These are phyloP conservation scores for Didymella pomorum DNA, from an alignment of 2,329 filamentous ascomycete genomes.

Conservation along the genomic window DNA sequence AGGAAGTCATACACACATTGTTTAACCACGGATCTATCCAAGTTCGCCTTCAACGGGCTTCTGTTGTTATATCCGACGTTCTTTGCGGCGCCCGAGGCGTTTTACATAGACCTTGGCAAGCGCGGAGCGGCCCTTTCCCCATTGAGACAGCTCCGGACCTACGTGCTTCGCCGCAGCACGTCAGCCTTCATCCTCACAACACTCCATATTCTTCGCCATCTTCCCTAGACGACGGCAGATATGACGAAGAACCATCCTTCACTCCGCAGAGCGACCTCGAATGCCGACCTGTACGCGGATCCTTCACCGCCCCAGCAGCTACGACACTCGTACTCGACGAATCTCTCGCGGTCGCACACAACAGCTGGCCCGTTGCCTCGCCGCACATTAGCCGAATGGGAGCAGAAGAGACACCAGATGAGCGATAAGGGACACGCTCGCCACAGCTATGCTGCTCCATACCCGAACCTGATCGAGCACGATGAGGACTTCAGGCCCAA, in stretches of 20 bases:
- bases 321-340: constrained; percentile 35
- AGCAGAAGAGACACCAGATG: constrained; percentile 19
- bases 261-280: constrained; percentile 48
- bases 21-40: too few relatives aligned
- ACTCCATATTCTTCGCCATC: background rate
- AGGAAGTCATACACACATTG: too few relatives aligned
- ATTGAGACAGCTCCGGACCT: constrained; percentile 17
- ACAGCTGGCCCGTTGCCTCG: constrained; percentile 36
- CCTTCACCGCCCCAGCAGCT: constrained; percentile 41
- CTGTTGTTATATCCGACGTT: too few relatives aligned
- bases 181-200: constrained; percentile 3
- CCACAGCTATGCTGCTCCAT: constrained; percentile 44
- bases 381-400: constrained; percentile 31
- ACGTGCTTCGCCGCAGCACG: constrained; percentile 14
- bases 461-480: constrained; percentile 43
- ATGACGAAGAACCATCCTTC: constrained; percentile 52
- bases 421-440: constrained; percentile 26
- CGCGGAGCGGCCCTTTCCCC: constrained; percentile 15
- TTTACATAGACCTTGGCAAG: constrained; percentile 9
- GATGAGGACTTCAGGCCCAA: constrained; percentile 40
- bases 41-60: too few relatives aligned
- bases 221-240: constrained; percentile 3
- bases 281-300: constrained; percentile 49
- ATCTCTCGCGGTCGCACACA: constrained; percentile 43
- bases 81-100: background rate